These are phyloP conservation scores for Thalassiosira livingstoniorum DNA, from an alignment of 352 stramenopile species.

Conservation along the genomic window DNA sequence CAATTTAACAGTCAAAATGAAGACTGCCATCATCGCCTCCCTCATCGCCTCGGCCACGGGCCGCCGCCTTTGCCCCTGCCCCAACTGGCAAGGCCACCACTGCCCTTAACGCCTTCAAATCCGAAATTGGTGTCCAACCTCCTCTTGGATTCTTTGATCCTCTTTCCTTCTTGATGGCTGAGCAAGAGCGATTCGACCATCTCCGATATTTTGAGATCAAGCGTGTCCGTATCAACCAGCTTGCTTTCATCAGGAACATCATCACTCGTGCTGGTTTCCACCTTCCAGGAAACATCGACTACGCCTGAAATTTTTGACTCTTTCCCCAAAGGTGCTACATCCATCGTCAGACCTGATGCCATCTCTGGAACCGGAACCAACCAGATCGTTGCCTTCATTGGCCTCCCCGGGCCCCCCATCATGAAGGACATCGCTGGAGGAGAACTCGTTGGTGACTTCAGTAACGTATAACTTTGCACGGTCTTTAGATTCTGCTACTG, in stretches of 20 bases:
- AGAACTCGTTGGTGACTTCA: slow-evolving; percentile 82
- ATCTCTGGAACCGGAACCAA: slow-evolving; percentile 61
- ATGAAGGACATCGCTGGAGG: slow-evolving; percentile 70
- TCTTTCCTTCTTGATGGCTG: slow-evolving; percentile 75
- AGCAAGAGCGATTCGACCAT: slow-evolving; percentile 82
- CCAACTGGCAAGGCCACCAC: slow-evolving; percentile 33
- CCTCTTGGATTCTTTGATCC: slow-evolving; percentile 87
- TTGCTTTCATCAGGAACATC: slow-evolving; percentile 7
- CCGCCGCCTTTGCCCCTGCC: slow-evolving; percentile 45
- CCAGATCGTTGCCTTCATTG: slow-evolving; percentile 76
- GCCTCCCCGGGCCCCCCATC: slow-evolving; percentile 67
- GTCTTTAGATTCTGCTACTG: no score
- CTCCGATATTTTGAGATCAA: slow-evolving; percentile 86
- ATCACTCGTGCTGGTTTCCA: slow-evolving; percentile 5
- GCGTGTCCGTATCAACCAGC: slow-evolving; percentile 55
- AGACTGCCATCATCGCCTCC: slow-evolving; percentile 55
- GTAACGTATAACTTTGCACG: slow-evolving; percentile 76
- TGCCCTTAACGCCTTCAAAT: slow-evolving; percentile 64
- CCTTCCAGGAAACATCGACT: slow-evolving; percentile 9
- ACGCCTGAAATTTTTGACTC: slow-evolving; percentile 11
- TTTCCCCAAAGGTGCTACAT: not conserved
- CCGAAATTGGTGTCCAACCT: slow-evolving; percentile 79
- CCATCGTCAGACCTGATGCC: slow-evolving; percentile 9
- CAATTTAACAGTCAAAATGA: no score
- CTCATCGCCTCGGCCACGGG: slow-evolving; percentile 54